Conservation (phyloP, 2,329 filamentous ascomycete species). For the Pseudogymnoascus sp. region DNA sequence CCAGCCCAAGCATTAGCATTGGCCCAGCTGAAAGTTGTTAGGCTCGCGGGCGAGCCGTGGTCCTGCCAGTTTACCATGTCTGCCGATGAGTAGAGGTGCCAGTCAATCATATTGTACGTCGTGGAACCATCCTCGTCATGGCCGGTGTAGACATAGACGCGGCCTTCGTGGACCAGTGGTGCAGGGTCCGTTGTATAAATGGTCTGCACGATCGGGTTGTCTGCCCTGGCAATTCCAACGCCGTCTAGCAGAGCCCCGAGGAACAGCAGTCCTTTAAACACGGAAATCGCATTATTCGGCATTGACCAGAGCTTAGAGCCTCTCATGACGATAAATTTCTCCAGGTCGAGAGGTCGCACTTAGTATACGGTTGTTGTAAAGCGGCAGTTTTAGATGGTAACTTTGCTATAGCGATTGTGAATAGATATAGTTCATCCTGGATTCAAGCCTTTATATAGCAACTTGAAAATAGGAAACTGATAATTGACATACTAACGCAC, state of each 20-base stretch:
- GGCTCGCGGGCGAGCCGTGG: constrained; percentile 21
- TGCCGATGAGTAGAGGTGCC: constrained; percentile 18
- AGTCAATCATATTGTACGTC: neutral
- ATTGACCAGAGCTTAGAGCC: neutral
- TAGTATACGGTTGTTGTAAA: neutral
- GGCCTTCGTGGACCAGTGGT: neutral
- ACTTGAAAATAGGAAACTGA: neutral
- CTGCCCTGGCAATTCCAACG: neutral
- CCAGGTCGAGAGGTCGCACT: neutral
- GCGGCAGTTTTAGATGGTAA: no score
- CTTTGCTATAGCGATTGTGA: constrained; percentile 13
- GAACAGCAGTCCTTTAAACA: neutral
- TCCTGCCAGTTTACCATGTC: constrained; percentile 32
- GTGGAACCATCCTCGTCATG: neutral
- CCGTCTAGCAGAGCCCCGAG: neutral
- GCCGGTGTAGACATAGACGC: neutral
- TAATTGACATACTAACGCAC: neutral
- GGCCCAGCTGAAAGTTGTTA: constrained; percentile 29
- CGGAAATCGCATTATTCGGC: neutral
- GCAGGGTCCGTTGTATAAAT: neutral
- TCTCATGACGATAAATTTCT: neutral
- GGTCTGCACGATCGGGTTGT: neutral
- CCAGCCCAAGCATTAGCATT: constrained; percentile 30
- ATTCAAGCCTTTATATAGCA: neutral
- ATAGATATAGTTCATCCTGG: neutral